Percentiles rank a stretch among this genome's conserved stretches.
These are phyloP conservation scores for Grifola frondosa DNA, from an alignment of 1,284 basidiomycete species.

Conservation along the genomic window DNA sequence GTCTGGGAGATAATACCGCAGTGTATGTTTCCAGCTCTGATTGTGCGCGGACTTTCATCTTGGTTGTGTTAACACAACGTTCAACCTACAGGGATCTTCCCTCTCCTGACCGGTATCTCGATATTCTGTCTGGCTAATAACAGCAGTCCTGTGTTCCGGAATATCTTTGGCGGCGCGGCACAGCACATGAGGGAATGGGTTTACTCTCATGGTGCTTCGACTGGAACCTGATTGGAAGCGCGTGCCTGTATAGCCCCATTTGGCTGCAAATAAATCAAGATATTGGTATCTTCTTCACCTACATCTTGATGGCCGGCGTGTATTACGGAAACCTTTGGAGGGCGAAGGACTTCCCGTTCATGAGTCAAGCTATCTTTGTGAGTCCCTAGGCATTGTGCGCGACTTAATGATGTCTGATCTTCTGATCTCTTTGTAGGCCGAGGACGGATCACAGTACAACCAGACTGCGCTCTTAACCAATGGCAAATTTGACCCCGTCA, in stretches of 20 bases:
- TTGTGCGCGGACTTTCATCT: neutral
- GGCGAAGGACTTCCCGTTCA: conserved; percentile 34
- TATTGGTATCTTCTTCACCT: conserved; percentile 32
- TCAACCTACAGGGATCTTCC: conserved; percentile 34
- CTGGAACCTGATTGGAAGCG: conserved; percentile 42
- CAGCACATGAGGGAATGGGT: conserved; percentile 58
- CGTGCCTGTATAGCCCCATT: conserved; percentile 30
- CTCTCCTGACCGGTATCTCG: conserved; percentile 45
- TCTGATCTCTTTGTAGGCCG: conserved; percentile 13
- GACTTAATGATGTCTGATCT: neutral
- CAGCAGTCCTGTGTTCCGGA: conserved; percentile 45
- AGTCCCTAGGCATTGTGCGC: conserved; percentile 6
- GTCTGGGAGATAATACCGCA: conserved; percentile 44
- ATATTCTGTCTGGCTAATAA: conserved; percentile 62
- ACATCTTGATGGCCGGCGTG: conserved; percentile 33
- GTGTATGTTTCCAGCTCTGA: conserved; percentile 42
- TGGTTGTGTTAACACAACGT: too few species aligned
- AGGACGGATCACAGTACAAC: conserved; percentile 31
- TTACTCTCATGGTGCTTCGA: conserved; percentile 54
- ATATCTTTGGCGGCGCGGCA: conserved; percentile 60
- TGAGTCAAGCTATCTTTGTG: conserved; percentile 34
- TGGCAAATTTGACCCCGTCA: conserved; percentile 30
- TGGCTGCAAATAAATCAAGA: conserved; percentile 35
- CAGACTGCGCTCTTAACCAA: conserved; percentile 33
- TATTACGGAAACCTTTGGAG: conserved; percentile 36